Percentiles rank a stretch among this genome's conserved stretches.
Evolutionary conservation across 345 rosid species (phyloP).

Genomic region (Bruguiera parviflora): DNA sequence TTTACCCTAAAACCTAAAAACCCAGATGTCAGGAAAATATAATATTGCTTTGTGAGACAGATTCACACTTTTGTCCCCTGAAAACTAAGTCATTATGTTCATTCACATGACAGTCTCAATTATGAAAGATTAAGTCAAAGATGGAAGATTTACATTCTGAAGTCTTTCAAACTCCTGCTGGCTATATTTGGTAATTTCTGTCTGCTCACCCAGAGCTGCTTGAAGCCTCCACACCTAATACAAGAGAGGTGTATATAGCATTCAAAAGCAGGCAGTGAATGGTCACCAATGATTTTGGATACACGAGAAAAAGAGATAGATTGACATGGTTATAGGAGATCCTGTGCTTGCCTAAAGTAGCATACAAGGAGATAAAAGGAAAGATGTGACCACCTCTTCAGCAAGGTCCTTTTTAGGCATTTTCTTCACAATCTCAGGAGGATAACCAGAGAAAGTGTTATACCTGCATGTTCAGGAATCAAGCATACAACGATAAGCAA

Average conservation of each 20-base stretch:
- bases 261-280: background rate
- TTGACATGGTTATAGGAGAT: background rate
- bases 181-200: slow-evolving; percentile 81
- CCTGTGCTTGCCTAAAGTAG: background rate
- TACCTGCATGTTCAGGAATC: slow-evolving; percentile 48
- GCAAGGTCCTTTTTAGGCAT: slow-evolving; percentile 95
- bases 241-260: background rate
- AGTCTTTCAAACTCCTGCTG: slow-evolving; percentile 93
- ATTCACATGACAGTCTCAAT: background rate
- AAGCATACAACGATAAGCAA: slow-evolving; percentile 2
- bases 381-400: slow-evolving; percentile 62
- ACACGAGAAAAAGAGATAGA: background rate
- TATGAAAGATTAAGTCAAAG: background rate
- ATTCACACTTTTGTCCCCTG: too few relatives aligned
- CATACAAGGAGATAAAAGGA: background rate
- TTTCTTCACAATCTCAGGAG: slow-evolving; percentile 92
- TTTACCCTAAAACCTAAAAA: background rate
- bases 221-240: slow-evolving; percentile 95
- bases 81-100: background rate
- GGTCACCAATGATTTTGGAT: background rate
- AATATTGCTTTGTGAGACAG: background rate
- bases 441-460: slow-evolving; percentile 87
- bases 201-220: slow-evolving; percentile 96
- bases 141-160: slow-evolving; percentile 56
- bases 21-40: background rate